Evolutionary conservation across 2,329 filamentous ascomycete species (phyloP).

Genomic region (Sporothrix protearum): DNA sequence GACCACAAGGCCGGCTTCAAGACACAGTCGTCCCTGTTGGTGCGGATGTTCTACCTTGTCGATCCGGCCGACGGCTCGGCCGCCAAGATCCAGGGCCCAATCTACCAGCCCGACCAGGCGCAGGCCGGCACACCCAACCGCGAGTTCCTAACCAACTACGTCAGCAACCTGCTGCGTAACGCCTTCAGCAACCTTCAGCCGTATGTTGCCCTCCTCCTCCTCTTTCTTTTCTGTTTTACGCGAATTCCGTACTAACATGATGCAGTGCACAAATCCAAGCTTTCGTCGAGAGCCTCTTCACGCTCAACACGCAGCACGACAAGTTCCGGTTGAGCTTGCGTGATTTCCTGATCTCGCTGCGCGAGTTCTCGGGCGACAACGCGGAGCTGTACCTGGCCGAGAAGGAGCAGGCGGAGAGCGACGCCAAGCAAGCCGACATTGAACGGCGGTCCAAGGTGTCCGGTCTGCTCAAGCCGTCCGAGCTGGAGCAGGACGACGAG

Average conservation of each 20-base stretch:
- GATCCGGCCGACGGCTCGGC: constrained; percentile 63
- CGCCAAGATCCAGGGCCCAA: constrained; percentile 86
- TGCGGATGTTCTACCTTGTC: constrained; percentile 96
- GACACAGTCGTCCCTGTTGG: constrained; percentile 88
- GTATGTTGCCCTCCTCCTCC: constrained; percentile 52
- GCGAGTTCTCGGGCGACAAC: constrained; percentile 95
- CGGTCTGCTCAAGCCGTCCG: constrained; percentile 93
- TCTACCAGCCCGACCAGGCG: constrained; percentile 82
- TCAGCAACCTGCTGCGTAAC: constrained; percentile 76
- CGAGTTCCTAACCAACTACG: constrained; percentile 86
- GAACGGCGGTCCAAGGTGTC: constrained; percentile 93
- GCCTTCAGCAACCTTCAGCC: constrained; percentile 91
- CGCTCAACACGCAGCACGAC: constrained; percentile 80
- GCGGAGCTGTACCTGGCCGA: constrained; percentile 90
- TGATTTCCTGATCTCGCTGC: constrained; percentile 94
- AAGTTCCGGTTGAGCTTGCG: constrained; percentile 95
- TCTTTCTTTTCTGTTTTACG: neutral
- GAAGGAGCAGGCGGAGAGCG: constrained; percentile 84
- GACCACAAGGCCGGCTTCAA: constrained; percentile 99
- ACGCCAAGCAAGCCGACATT: constrained; percentile 82
- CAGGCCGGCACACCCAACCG: constrained; percentile 79
- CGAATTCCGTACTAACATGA: constrained; percentile 23
- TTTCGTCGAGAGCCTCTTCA: constrained; percentile 88
- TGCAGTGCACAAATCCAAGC: constrained; percentile 75
- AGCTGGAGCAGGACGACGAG: constrained; percentile 84